These are phyloP conservation scores for Clohesyomyces aquaticus DNA, from an alignment of 495 filamentous ascomycete genomes.

Conservation along the genomic window DNA sequence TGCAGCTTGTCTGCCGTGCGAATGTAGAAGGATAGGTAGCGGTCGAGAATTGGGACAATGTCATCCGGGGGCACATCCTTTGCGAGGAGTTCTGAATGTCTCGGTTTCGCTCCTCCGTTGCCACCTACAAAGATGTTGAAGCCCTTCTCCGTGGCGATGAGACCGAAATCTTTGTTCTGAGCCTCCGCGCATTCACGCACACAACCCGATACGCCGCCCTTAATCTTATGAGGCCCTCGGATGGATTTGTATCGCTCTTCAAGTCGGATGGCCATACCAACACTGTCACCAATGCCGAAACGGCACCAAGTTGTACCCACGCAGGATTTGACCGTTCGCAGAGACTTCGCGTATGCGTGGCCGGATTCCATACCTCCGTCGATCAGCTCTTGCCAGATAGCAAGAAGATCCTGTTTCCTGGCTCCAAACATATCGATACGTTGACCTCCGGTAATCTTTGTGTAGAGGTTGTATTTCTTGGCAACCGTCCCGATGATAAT, in stretches of 20 bases:
- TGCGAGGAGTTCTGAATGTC: conserved; percentile 83
- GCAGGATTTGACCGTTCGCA: conserved; percentile 92
- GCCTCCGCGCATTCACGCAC: conserved; percentile 95
- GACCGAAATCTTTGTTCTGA: conserved; percentile 94
- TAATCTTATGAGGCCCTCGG: conserved; percentile 89
- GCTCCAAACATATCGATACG: conserved; percentile 96
- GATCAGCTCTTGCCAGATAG: conserved; percentile 86
- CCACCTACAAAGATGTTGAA: conserved; percentile 95
- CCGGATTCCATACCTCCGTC: conserved; percentile 94
- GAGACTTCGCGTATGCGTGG: conserved; percentile 90
- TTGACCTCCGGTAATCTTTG: conserved; percentile 94
- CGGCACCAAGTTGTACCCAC: conserved; percentile 96
- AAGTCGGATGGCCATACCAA: conserved; percentile 92
- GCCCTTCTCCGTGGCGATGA: conserved; percentile 92
- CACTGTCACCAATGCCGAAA: conserved; percentile 91
- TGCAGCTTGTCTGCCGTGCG: conserved; percentile 94
- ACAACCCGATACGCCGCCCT: conserved; percentile 89
- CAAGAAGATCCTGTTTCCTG: conserved; percentile 84
- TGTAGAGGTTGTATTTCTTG: conserved; percentile 86
- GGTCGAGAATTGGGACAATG: conserved; percentile 83
- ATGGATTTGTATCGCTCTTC: conserved; percentile 97
- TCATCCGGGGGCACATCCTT: conserved; percentile 89
- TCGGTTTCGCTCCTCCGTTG: conserved; percentile 88
- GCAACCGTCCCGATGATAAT: conserved; percentile 88
- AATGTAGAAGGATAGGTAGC: conserved; percentile 96